Conservation (phyloP, 1,139 yeast genomes). For the Yamadazyma sp. region DNA sequence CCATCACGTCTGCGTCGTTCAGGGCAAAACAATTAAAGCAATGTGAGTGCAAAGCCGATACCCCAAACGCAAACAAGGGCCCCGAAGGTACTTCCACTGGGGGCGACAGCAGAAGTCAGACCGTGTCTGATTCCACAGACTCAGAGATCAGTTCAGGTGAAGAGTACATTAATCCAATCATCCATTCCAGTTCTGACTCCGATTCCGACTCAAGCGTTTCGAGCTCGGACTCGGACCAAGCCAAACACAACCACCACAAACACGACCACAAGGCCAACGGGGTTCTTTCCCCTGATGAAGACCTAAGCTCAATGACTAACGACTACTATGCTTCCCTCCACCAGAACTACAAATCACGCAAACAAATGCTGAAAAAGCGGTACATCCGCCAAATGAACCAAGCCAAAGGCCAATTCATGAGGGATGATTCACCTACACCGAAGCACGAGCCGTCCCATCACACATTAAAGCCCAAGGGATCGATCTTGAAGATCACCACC, state of each 20-base stretch:
- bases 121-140: too few relatives aligned
- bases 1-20: slow-evolving; percentile 33
- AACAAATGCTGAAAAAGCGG: slow-evolving; percentile 10
- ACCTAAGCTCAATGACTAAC: slow-evolving; percentile 12
- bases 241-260: too few relatives aligned
- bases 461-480: slow-evolving; percentile 40
- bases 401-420: background rate
- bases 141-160: slow-evolving; percentile 23
- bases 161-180: slow-evolving; percentile 15
- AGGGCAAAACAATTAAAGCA: slow-evolving; percentile 9
- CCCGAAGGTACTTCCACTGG: too few relatives aligned
- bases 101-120: too few relatives aligned
- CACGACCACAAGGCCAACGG: slow-evolving; percentile 9
- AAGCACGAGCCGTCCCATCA: slow-evolving; percentile 48
- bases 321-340: slow-evolving; percentile 14
- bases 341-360: slow-evolving; percentile 15
- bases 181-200: slow-evolving; percentile 27
- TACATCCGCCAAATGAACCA: slow-evolving; percentile 2
- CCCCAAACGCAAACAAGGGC: too few relatives aligned
- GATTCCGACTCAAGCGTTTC: slow-evolving; percentile 18
- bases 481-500: slow-evolving; percentile 31
- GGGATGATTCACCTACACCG: slow-evolving; percentile 38
- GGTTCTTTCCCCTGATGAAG: slow-evolving; percentile 4
- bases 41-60: slow-evolving; percentile 7
- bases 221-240: background rate